Percentiles rank a stretch among this genome's conserved stretches.
Evolutionary conservation across 345 rosid genomes (phyloP).

Genomic region (Arabis alpina): DNA sequence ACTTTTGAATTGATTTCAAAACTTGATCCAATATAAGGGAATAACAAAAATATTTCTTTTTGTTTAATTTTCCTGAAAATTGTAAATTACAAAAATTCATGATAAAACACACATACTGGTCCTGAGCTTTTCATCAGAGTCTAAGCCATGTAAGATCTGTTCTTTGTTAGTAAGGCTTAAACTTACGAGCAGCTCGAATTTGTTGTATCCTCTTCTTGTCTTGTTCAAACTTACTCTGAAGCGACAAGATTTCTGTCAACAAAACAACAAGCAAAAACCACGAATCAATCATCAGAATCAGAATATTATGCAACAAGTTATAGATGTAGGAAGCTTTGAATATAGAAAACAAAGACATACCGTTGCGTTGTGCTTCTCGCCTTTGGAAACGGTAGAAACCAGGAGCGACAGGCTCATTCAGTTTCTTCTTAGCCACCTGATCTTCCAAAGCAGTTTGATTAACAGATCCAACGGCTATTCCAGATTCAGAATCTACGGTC

Average conservation of each 20-base stretch:
- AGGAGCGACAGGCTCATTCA: slow-evolving; percentile 56
- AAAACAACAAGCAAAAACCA: slow-evolving; percentile 24
- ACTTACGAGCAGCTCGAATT: slow-evolving; percentile 88
- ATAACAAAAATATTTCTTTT: background rate
- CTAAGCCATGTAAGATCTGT: slow-evolving; percentile 6
- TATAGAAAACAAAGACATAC: slow-evolving; percentile 46
- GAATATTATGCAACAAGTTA: background rate
- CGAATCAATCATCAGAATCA: slow-evolving; percentile 18
- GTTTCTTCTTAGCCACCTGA: slow-evolving; percentile 72
- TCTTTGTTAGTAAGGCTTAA: slow-evolving; percentile 65
- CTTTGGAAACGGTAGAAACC: slow-evolving; percentile 93
- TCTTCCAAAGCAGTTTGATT: slow-evolving; percentile 69
- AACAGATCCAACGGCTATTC: slow-evolving; percentile 80
- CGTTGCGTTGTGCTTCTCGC: slow-evolving; percentile 84
- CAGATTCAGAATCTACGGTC: slow-evolving; percentile 76
- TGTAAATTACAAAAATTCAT: slow-evolving; percentile 27
- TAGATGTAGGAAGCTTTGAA: background rate
- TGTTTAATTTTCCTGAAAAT: slow-evolving; percentile 8
- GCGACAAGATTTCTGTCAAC: slow-evolving; percentile 76
- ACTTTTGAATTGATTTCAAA: background rate
- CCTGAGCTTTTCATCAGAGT: background rate
- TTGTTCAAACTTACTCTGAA: slow-evolving; percentile 88
- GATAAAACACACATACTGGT: slow-evolving; percentile 16
- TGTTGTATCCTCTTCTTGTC: slow-evolving; percentile 89
- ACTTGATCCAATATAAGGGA: slow-evolving; percentile 6